phyloP scores from a whole-genome alignment of 1,139 yeast species.

The Magnusiomyces sp. region DNA sequence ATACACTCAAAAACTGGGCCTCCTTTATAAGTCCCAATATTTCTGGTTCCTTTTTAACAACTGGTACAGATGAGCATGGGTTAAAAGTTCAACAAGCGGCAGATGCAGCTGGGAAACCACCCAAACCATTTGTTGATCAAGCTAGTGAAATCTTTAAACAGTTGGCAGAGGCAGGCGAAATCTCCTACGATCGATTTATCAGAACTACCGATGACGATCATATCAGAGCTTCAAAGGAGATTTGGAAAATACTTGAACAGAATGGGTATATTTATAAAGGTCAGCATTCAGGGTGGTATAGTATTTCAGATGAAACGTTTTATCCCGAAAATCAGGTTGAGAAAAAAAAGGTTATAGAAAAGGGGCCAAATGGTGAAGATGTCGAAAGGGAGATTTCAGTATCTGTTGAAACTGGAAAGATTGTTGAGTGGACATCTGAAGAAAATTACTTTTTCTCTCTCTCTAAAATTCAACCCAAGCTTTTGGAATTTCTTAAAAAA shows the following conservation, averaged over 20 bases:
- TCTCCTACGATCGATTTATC: slow-evolving; percentile 68
- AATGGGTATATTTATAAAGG: slow-evolving; percentile 74
- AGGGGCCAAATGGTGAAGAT: slow-evolving; percentile 17
- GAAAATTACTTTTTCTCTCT: slow-evolving; percentile 79
- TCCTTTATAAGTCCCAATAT: slow-evolving; percentile 33
- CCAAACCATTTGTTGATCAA: slow-evolving; percentile 64
- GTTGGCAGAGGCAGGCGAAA: slow-evolving; percentile 49
- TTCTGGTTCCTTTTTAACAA: slow-evolving; percentile 50
- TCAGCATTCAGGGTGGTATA: slow-evolving; percentile 88
- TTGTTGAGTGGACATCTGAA: slow-evolving; percentile 70
- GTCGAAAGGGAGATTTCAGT: slow-evolving; percentile 34
- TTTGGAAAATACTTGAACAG: slow-evolving; percentile 58
- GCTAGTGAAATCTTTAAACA: slow-evolving; percentile 55
- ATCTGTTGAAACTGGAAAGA: slow-evolving; percentile 68
- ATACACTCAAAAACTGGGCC: slow-evolving; percentile 70
- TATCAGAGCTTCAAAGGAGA: slow-evolving; percentile 46
- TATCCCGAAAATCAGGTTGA: slow-evolving; percentile 75
- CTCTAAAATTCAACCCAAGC: slow-evolving; percentile 46
- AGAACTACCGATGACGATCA: slow-evolving; percentile 89
- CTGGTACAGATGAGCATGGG: slow-evolving; percentile 98
- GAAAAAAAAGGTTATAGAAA: slow-evolving; percentile 29
- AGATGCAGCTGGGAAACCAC: slow-evolving; percentile 45
- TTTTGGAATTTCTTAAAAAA: slow-evolving; percentile 42
- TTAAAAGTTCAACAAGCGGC: slow-evolving; percentile 77
- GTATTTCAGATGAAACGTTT: slow-evolving; percentile 89